Evolutionary conservation across 139 green algal genomes (phyloP), one percentile per base, ranked within the genome.

Genomic region (Diplosphaera chodatii): DNA sequence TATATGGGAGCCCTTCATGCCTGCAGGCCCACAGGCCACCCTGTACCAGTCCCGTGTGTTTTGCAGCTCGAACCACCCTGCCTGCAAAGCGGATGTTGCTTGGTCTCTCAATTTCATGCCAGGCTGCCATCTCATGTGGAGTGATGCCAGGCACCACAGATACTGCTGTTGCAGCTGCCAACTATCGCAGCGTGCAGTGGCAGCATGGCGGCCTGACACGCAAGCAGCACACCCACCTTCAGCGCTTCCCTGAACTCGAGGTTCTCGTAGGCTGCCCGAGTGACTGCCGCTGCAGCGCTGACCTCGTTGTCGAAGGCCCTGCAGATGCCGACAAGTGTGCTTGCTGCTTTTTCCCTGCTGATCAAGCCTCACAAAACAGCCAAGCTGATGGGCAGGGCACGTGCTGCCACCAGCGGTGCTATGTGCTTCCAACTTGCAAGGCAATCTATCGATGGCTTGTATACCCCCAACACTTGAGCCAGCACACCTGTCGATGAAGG

Each of bases 171-270:
- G n/a, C n/a, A n/a, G n/a, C n/a, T n/a, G n/a, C n/a, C n/a, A n/a
- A n/a, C n/a, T n/a, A n/a, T n/a, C n/a, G n/a, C n/a, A n/a, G n/a
- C 37, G 37, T 48, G 37, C 37, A 48, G 10, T 48, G 8, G 73
- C 67, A 94, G n/a, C n/a, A n/a, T n/a, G n/a, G n/a, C n/a, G n/a
- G n/a, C n/a, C n/a, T n/a, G n/a, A n/a, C n/a, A n/a, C n/a, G n/a
- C n/a, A n/a, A n/a, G n/a, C n/a, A n/a, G n/a, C n/a, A n/a, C n/a
- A 15, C 86, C 89, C 1, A 64, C 63, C 77, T 98, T 96, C 25
- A 99, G 84, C 1, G 93, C 96, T 64, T 99, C 93, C 4, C 93
- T 78, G 89, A 98, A 99, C 75, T 96, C 75, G 82, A 98, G 88
- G 31, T 74, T 77, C 64, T 98, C 87, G 73, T 93, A 98, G 0